These are phyloP conservation scores for Chlamydomonas sp. DNA, from an alignment of 139 green algal species.

Conservation along the genomic window DNA sequence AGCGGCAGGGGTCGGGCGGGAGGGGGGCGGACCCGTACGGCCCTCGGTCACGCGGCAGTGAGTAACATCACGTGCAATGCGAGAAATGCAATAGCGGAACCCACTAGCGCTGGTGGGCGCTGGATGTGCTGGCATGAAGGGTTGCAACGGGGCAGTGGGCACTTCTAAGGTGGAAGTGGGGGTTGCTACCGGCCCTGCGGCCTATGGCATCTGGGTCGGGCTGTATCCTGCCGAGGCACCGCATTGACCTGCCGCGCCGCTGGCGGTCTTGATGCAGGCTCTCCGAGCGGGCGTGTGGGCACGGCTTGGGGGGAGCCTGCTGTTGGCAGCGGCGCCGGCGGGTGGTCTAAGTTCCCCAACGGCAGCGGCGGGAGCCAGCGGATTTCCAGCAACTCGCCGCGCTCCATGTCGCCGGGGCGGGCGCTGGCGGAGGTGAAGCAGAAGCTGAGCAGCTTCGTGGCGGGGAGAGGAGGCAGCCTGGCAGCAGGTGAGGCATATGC, in stretches of 20 bases:
- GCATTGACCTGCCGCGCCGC: no score
- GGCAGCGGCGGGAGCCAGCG: conserved; percentile 5
- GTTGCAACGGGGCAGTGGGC: no score
- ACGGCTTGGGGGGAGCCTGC: background rate
- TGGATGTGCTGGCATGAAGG: no score
- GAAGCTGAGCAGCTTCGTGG: conserved; percentile 65
- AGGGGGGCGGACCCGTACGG: background rate
- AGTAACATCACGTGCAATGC: no score
- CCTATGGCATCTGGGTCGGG: no score
- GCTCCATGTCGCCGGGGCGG: conserved; percentile 68
- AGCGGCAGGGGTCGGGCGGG: background rate
- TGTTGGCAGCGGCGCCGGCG: background rate
- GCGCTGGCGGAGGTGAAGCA: conserved; percentile 80
- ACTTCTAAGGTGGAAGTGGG: no score
- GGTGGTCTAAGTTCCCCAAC: conserved; percentile 50
- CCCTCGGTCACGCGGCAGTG: background rate
- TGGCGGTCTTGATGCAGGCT: background rate
- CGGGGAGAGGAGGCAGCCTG: background rate
- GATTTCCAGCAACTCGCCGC: conserved; percentile 33
- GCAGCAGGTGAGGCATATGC: background rate
- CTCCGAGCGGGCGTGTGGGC: background rate
- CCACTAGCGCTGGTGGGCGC: no score
- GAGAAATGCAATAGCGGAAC: background rate
- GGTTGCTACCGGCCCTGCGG: no score
- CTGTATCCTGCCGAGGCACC: no score